Evolutionary conservation across 495 filamentous ascomycete species (phyloP).

Genomic region (Platismatia glauca): DNA sequence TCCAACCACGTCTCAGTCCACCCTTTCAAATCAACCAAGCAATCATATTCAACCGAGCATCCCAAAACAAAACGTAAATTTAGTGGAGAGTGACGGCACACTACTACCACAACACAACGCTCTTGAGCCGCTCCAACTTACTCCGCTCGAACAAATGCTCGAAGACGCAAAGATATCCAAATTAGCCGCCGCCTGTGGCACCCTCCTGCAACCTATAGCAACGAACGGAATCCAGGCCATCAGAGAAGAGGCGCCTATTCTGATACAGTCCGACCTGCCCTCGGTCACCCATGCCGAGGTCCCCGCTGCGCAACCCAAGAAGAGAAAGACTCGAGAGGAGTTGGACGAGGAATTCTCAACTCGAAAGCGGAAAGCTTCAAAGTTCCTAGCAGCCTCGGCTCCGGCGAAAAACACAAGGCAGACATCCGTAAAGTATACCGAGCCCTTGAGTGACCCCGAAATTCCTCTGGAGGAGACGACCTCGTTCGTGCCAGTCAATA

Average conservation of each 20-base stretch:
- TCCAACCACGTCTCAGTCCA: conserved; percentile 17
- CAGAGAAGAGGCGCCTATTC: neutral
- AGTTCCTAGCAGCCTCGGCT: neutral
- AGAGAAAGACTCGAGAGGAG: conserved; percentile 16
- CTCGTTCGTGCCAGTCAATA: conserved; percentile 22
- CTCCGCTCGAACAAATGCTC: conserved; percentile 17
- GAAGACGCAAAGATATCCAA: conserved; percentile 19
- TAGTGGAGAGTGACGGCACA: conserved; percentile 6
- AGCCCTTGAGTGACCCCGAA: conserved; percentile 22
- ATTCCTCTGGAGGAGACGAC: conserved; percentile 6
- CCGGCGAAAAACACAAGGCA: conserved; percentile 4
- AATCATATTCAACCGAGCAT: conserved; percentile 18
- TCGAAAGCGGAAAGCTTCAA: conserved; percentile 14
- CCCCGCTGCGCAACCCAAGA: conserved; percentile 7
- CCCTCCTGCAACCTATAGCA: conserved; percentile 1
- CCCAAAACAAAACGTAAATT: conserved; percentile 19
- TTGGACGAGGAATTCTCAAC: conserved; percentile 21
- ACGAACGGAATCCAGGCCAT: neutral
- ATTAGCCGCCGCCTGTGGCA: conserved; percentile 9
- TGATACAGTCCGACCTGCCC: conserved; percentile 22
- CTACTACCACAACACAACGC: neutral
- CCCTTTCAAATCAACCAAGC: conserved; percentile 7
- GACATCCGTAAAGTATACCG: conserved; percentile 12
- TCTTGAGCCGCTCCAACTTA: neutral
- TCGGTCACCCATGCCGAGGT: conserved; percentile 8